Evolutionary conservation across 352 stramenopile genomes (phyloP).

Genomic region (Phytopythium kandeliae): DNA sequence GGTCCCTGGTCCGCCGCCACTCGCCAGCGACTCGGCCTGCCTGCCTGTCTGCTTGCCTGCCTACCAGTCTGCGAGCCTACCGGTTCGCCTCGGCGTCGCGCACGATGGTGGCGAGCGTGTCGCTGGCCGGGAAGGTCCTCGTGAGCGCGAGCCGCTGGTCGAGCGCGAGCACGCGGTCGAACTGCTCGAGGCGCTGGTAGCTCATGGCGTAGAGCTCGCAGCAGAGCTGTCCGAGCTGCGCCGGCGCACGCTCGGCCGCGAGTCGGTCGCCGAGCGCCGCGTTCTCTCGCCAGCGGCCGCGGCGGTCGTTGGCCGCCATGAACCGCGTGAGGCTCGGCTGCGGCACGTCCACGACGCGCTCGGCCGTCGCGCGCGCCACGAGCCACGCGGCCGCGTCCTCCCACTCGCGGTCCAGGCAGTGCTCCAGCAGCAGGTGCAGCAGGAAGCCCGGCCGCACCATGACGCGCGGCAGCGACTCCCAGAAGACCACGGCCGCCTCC

Average conservation of each 20-base stretch:
- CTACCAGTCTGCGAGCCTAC: conserved; percentile 8
- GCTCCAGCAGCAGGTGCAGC: conserved; percentile 34
- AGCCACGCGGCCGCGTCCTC: conserved; percentile 24
- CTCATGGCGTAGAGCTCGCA: conserved; percentile 36
- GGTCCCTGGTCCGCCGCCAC: no score
- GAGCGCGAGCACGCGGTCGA: conserved; percentile 21
- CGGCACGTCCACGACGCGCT: conserved; percentile 17
- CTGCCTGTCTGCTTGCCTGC: no score
- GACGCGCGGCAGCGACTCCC: conserved; percentile 24
- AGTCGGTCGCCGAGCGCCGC: conserved; percentile 24
- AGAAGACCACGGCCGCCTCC: conserved; percentile 28
- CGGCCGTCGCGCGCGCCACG: conserved; percentile 21
- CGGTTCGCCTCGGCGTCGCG: conserved; percentile 17
- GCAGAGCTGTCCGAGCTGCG: conserved; percentile 23
- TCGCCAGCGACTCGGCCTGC: no score
- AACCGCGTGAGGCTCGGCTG: conserved; percentile 23
- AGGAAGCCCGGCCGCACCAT: conserved; percentile 35
- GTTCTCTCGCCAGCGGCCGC: conserved; percentile 24
- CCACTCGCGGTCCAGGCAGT: conserved; percentile 25
- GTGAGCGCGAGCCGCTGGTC: conserved; percentile 15
- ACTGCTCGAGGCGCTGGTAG: conserved; percentile 25
- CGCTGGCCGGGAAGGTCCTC: conserved; percentile 24
- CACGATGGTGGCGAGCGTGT: conserved; percentile 26
- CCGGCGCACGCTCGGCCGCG: conserved; percentile 12
- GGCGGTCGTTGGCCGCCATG: conserved; percentile 29